These are phyloP conservation scores for Penicillium sp. DNA, from an alignment of 2,329 filamentous ascomycete species.

Conservation along the genomic window DNA sequence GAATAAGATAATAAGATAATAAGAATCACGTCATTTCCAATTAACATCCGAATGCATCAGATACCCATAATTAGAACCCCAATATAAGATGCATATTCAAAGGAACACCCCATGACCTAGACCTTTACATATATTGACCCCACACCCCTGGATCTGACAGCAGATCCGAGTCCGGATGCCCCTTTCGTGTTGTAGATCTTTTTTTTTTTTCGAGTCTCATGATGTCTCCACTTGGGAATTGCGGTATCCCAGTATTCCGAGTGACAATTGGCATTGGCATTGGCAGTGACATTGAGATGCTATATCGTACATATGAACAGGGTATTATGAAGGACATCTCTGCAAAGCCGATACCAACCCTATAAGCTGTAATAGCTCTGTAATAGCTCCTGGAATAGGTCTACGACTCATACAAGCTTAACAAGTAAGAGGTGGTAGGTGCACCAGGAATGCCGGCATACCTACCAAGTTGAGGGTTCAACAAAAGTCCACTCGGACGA, in stretches of 20 bases:
- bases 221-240: constrained; percentile 13
- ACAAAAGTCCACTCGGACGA: constrained; percentile 6
- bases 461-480: constrained; percentile 1
- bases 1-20: not conserved
- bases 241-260: constrained; percentile 2
- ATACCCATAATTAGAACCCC: not conserved
- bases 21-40: not conserved
- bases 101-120: constrained; percentile 2
- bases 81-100: not conserved
- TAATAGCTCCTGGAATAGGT: not conserved
- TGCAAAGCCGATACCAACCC: not conserved
- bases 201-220: constrained; percentile 23
- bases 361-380: too few relatives aligned
- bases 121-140: not conserved
- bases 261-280: not conserved
- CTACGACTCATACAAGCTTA: not conserved
- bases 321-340: not conserved
- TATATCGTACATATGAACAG: not conserved
- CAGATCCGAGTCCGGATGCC: constrained; percentile 5
- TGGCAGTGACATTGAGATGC: not conserved
- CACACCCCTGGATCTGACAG: constrained; percentile 22
- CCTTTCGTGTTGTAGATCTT: not conserved
- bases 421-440: constrained; percentile 9
- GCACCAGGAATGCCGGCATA: constrained; percentile 6
- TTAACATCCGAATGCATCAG: not conserved